These are phyloP conservation scores for Xylariaceae sp. DNA, from an alignment of 2,329 filamentous ascomycete genomes.

Conservation along the genomic window DNA sequence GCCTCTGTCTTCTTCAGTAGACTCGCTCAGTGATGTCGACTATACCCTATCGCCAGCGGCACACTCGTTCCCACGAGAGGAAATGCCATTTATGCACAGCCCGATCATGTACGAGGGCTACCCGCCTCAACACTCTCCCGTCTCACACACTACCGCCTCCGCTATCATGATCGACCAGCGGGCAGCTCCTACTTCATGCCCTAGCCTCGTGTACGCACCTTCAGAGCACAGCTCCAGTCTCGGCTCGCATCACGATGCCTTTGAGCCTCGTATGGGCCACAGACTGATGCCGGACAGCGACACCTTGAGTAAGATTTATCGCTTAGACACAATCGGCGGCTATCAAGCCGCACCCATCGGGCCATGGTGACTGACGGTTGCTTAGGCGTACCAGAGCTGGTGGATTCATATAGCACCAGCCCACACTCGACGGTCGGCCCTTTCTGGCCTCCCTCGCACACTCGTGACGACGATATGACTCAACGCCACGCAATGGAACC, in stretches of 20 bases:
- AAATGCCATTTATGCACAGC: slow-evolving; percentile 53
- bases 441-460: slow-evolving; percentile 44
- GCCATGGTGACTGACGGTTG: slow-evolving; percentile 29
- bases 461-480: slow-evolving; percentile 43
- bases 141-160: slow-evolving; percentile 52
- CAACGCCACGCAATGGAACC: slow-evolving; percentile 38
- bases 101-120: slow-evolving; percentile 57
- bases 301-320: slow-evolving; percentile 49
- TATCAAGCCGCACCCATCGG: slow-evolving; percentile 10
- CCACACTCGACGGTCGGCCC: slow-evolving; percentile 42
- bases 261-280: slow-evolving; percentile 52
- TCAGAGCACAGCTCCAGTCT: slow-evolving; percentile 60
- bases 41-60: slow-evolving; percentile 53
- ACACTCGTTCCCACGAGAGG: slow-evolving; percentile 51
- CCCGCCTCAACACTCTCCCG: slow-evolving; percentile 48
- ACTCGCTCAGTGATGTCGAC: slow-evolving; percentile 59
- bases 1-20: slow-evolving; percentile 51
- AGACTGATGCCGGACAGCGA: slow-evolving; percentile 54
- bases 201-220: slow-evolving; percentile 57
- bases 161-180: slow-evolving; percentile 55
- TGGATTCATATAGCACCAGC: slow-evolving; percentile 49
- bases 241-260: slow-evolving; percentile 55
- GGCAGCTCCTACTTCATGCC: slow-evolving; percentile 56
- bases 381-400: slow-evolving; percentile 49
- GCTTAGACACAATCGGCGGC: slow-evolving; percentile 12